Conservation (phyloP, 73 alveolate species). For the Paramecium sonneborni region DNA sequence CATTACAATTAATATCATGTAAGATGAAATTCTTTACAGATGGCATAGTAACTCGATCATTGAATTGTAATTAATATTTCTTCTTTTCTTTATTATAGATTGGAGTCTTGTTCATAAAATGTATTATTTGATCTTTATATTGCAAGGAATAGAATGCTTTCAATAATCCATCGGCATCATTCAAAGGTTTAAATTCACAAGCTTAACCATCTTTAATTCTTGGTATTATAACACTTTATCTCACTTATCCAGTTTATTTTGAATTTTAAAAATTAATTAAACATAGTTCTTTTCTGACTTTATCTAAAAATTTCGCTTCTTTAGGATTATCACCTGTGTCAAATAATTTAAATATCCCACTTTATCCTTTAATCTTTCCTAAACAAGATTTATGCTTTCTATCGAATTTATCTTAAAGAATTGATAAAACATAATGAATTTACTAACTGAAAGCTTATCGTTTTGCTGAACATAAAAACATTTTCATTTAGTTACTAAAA, state of each 20-base stretch:
- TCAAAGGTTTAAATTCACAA: slow-evolving; percentile 24
- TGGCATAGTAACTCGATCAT: background rate
- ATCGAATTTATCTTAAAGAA: background rate
- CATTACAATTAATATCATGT: background rate
- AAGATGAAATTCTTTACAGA: background rate
- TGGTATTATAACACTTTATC: background rate
- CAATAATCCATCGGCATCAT: background rate
- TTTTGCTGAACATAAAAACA: slow-evolving; percentile 31
- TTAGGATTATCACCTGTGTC: slow-evolving; percentile 16
- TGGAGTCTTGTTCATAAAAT: background rate
- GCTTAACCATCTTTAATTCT: background rate
- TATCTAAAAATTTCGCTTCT: background rate
- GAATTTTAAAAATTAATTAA: background rate
- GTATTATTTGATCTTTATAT: background rate
- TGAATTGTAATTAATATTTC: background rate
- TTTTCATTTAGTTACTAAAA: background rate
- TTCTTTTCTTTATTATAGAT: background rate
- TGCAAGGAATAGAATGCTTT: background rate
- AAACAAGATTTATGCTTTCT: slow-evolving; percentile 10
- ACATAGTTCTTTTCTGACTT: background rate
- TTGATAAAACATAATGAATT: background rate
- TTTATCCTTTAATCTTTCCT: background rate
- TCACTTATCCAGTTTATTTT: background rate
- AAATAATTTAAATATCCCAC: background rate
- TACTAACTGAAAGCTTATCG: slow-evolving; percentile 14